phyloP scores from a whole-genome alignment of 768 basidiomycete genomes.

The Suillus clintonianus region DNA sequence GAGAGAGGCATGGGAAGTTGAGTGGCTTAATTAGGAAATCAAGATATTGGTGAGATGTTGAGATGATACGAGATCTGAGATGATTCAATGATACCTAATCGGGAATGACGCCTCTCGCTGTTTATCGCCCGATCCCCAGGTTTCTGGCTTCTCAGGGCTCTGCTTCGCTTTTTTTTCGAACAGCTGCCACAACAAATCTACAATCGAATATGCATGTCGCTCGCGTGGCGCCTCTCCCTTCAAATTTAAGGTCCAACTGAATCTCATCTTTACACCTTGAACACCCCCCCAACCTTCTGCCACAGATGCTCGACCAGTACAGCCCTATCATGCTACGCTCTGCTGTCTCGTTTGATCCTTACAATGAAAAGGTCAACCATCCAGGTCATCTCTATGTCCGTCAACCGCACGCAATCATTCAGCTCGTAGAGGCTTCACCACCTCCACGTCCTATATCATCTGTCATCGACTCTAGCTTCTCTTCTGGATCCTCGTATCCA shows the following conservation, averaged over 20 bases:
- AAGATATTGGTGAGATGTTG: slow-evolving; percentile 1
- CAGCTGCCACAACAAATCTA: slow-evolving; percentile 15
- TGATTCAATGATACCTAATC: slow-evolving; percentile 4
- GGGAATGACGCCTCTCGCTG: slow-evolving; percentile 12
- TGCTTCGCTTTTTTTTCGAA: slow-evolving; percentile 19
- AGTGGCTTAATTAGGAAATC: background rate
- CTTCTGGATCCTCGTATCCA: slow-evolving; percentile 37
- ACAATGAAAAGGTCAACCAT: slow-evolving; percentile 34
- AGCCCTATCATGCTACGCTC: slow-evolving; percentile 24
- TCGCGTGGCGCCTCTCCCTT: slow-evolving; percentile 30
- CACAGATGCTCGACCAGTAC: slow-evolving; percentile 28
- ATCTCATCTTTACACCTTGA: slow-evolving; percentile 19
- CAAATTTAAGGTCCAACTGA: slow-evolving; percentile 18
- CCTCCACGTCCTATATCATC: slow-evolving; percentile 48
- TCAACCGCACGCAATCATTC: slow-evolving; percentile 60
- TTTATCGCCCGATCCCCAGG: slow-evolving; percentile 27
- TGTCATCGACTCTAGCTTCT: slow-evolving; percentile 36
- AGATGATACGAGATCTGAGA: slow-evolving; percentile 3
- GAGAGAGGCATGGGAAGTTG: slow-evolving; percentile 13
- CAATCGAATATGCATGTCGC: slow-evolving; percentile 15
- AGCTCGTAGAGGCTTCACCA: slow-evolving; percentile 68
- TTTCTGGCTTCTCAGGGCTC: slow-evolving; percentile 15
- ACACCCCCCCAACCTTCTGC: slow-evolving; percentile 20
- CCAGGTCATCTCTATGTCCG: slow-evolving; percentile 47
- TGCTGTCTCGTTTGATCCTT: slow-evolving; percentile 23